Evolutionary conservation across 176 grass and related monocot species (phyloP), one percentile per base, ranked within the genome.

Genomic region (Zoysia japonica): DNA sequence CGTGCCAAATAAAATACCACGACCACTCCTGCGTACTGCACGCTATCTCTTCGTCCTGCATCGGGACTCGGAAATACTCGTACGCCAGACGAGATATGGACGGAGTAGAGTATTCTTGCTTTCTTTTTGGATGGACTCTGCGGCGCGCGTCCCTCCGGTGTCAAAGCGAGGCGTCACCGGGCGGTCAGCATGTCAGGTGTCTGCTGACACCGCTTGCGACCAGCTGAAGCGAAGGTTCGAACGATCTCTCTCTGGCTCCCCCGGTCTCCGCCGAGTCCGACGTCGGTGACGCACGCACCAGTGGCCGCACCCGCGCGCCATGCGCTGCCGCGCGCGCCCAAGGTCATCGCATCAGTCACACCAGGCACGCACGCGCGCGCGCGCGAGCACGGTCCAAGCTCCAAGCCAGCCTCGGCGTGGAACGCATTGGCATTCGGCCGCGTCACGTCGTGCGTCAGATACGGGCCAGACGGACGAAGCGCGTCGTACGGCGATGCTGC

Each of bases 171-270:
- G 36, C 60, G 45, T 78, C 74, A 61, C 52, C 54, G 71, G 41
- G 7, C 17, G 49, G 82, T 80, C 87, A 77, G 77, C 71, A 54
- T 20, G 63, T 11, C 65, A 11, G 73, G 20, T 20, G 70, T 67
- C 55, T 41, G 65, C 71, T 89, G 77, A 77, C 87, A 78, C 16
- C 15, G 73, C 78, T 76, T 0, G 28, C 28, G 28, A 35, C 17
- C 19, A n/a, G 42, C 65, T 84, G 65, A 85, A 85, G 66, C 43
- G 82, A 89, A 85, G 72, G 78, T 81, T 85, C 71, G 77, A 61
- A 61, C 59, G 19, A 61, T 61, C 20, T 61, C 86, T 13, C 53
- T 38, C 45, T 5, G 9, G 3, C 49, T 42, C 36, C 80, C 67
- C 61, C 47, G 47, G 75, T 79, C 64, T 43, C 61, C 62, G 16